Evolutionary conservation across 2,329 filamentous ascomycete species (phyloP).

Genomic region (Blastomyces parvus): DNA sequence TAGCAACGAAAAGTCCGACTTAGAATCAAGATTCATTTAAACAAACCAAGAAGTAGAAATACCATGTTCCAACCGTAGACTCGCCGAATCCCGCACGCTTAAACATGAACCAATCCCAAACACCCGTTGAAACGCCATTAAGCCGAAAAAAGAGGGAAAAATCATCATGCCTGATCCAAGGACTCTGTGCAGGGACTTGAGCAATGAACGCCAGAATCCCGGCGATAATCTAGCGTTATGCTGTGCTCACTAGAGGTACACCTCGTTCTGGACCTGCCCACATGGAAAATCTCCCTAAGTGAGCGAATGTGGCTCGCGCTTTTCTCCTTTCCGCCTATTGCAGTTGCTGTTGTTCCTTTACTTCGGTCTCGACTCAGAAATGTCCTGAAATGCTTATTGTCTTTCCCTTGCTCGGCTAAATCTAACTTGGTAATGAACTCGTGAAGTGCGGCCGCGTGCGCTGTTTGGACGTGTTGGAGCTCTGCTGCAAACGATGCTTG

Average conservation of each 20-base stretch:
- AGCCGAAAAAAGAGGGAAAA: neutral
- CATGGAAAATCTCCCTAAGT: neutral
- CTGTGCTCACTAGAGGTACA: neutral
- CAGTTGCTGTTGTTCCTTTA: neutral
- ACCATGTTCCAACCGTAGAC: neutral
- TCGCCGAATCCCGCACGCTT: neutral
- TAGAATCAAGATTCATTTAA: no score
- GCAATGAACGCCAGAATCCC: neutral
- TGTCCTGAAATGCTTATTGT: neutral
- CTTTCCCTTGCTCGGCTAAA: neutral
- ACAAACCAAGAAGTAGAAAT: no score
- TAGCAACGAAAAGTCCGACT: no score
- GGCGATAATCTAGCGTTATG: neutral
- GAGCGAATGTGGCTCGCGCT: neutral
- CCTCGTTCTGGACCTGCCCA: neutral
- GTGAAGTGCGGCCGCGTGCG: conserved; percentile 5
- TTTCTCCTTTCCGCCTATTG: neutral
- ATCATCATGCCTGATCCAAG: neutral
- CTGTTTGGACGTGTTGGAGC: conserved; percentile 2
- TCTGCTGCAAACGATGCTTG: neutral
- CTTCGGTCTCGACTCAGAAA: neutral
- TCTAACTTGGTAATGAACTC: conserved; percentile 3
- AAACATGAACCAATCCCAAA: neutral
- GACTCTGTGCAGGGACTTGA: neutral
- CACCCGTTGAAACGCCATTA: neutral